Evolutionary conservation across 140 eudicot species (phyloP).

Genomic region (Stevia rebaudiana): DNA sequence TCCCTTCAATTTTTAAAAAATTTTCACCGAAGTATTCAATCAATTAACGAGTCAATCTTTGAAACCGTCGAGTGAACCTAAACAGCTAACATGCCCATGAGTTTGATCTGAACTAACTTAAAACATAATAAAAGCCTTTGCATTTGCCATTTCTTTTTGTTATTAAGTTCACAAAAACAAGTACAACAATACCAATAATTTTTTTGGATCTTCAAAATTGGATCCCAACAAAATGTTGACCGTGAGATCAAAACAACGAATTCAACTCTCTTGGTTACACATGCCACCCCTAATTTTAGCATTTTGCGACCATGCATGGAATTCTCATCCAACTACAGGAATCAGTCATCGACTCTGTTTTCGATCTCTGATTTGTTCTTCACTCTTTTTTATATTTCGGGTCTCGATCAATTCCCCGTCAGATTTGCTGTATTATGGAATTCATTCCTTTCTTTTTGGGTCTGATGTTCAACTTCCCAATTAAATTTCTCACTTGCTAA

Average conservation of each 20-base stretch:
- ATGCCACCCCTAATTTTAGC: conserved; percentile 36
- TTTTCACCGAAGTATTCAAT: too few relatives aligned
- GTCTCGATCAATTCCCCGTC: background rate
- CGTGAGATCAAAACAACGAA: conserved; percentile 38
- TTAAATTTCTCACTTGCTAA: conserved; percentile 23
- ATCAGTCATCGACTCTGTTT: conserved; percentile 35
- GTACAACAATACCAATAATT: background rate
- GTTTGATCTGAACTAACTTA: too few relatives aligned
- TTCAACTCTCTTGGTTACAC: conserved; percentile 39
- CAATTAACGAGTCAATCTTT: too few relatives aligned
- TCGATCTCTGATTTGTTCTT: conserved; percentile 40
- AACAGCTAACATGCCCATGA: too few relatives aligned
- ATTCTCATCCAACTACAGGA: conserved; percentile 8
- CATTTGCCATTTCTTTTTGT: background rate
- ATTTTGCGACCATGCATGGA: conserved; percentile 60
- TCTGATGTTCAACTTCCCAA: conserved; percentile 32
- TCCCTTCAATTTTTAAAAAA: too few relatives aligned
- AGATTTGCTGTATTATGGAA: background rate
- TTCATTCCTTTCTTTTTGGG: conserved; percentile 31
- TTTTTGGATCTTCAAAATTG: background rate
- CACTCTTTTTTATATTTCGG: conserved; percentile 19
- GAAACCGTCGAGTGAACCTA: too few relatives aligned
- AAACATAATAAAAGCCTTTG: too few relatives aligned
- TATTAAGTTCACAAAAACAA: background rate
- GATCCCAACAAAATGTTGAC: conserved; percentile 12